Evolutionary conservation across 768 basidiomycete species (phyloP).

Genomic region (Mycena sanguinolenta): DNA sequence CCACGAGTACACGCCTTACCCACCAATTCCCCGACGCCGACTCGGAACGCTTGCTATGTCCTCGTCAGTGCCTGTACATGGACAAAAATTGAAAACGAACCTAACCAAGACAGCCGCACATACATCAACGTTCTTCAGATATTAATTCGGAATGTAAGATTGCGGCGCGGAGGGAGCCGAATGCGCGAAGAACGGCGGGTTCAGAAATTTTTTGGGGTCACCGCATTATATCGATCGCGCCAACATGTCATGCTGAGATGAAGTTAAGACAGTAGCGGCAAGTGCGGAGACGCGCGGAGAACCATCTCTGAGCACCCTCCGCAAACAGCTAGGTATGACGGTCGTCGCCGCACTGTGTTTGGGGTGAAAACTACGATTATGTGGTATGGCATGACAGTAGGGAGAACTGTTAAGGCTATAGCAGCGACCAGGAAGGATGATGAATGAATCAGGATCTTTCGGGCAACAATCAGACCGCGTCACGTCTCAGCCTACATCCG

Average conservation of each 20-base stretch:
- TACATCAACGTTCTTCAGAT: not conserved
- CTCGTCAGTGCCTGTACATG: not conserved
- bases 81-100: not conserved
- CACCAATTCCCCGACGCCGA: conserved; percentile 15
- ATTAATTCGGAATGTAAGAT: conserved; percentile 1
- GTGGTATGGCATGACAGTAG: not conserved
- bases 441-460: not conserved
- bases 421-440: not conserved
- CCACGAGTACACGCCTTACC: not conserved
- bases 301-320: too few relatives aligned
- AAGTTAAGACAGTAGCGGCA: not conserved
- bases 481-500: conserved; percentile 8
- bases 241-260: not conserved
- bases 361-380: not conserved
- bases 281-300: not conserved
- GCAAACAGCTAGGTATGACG: too few relatives aligned
- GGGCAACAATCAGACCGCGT: conserved; percentile 19
- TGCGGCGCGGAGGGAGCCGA: not conserved
- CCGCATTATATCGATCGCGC: not conserved
- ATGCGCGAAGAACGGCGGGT: not conserved
- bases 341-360: not conserved
- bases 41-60: not conserved
- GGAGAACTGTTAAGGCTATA: not conserved
- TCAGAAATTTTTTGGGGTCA: not conserved
- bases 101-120: not conserved